Conservation (phyloP, 805 yeast genomes). For the Cyberlindnera lachancei region DNA sequence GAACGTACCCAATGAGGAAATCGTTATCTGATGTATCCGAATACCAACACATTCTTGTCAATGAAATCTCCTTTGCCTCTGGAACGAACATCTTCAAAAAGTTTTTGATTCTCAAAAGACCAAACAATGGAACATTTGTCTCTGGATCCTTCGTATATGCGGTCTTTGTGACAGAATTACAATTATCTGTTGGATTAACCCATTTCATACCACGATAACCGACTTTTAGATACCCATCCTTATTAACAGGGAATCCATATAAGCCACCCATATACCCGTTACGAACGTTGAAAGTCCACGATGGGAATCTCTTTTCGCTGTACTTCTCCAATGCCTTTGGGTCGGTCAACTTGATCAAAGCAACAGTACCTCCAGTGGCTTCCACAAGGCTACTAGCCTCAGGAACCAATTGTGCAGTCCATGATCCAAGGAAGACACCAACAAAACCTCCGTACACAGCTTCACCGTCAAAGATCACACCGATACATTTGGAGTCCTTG, state of each 20-base stretch:
- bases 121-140: conserved; percentile 24
- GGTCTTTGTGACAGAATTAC: conserved; percentile 22
- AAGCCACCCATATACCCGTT: conserved; percentile 25
- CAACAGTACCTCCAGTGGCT: conserved; percentile 27
- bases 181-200: conserved; percentile 18
- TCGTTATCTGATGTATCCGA: conserved; percentile 29
- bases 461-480: conserved; percentile 15
- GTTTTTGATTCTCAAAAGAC: conserved; percentile 20
- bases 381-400: conserved; percentile 22
- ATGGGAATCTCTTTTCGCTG: conserved; percentile 17
- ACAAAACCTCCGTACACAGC: conserved; percentile 3
- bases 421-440: conserved; percentile 12
- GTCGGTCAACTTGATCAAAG: conserved; percentile 18
- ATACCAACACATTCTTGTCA: conserved; percentile 28
- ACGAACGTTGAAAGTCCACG: conserved; percentile 25
- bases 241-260: conserved; percentile 25
- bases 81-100: conserved; percentile 22
- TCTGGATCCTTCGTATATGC: conserved; percentile 20
- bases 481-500: conserved; percentile 12
- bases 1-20: conserved; percentile 28
- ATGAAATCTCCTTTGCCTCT: conserved; percentile 18
- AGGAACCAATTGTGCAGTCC: conserved; percentile 21
- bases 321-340: conserved; percentile 16
- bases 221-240: conserved; percentile 23
- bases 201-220: conserved; percentile 27